Evolutionary conservation across 192 early-diverging fungal genomes (phyloP), one percentile per base, ranked within the genome.

Genomic region (Radiomyces spectabilis): DNA sequence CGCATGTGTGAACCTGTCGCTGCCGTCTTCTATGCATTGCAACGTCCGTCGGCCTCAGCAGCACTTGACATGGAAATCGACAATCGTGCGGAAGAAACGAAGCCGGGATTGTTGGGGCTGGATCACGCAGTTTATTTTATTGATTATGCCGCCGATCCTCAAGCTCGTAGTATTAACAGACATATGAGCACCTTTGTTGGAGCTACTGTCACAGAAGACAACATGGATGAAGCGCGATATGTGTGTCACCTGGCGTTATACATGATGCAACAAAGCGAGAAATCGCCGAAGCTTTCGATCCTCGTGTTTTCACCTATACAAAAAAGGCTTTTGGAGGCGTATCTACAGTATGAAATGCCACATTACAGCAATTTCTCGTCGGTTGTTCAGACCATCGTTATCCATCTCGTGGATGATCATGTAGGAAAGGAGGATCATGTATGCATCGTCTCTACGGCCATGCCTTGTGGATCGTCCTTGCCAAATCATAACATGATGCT

Each of bases 171-270:
- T n/a, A n/a, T n/a, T n/a, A n/a, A n/a, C n/a, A n/a, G n/a, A n/a
- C n/a, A n/a, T n/a, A n/a, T n/a, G n/a, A n/a, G n/a, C n/a, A n/a
- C n/a, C n/a, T 52, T 46, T 16, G 46, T 53, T 52, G 24, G 45
- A 3, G 39, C 33, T 18, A 26, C 44, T 37, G 27, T 37, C 19
- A 24, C 15, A 3, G 38, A 42, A 12, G 38, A 32, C n/a, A 54
- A 37, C 29, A 18, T 46, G 1, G 42, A 49, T 8, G 52, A 55
- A 6, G 60, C 41, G 26, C 33, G 52, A 5, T 56, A 41, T 24
- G 27, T 57, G 9, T 24, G 37, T 0, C 22, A 45, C n/a, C 38
- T 64, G 31, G 54, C 62, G 6, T 30, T 57, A 1, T 64, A 64
- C 18, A 22, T 57, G 4, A 5, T 18, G 2, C 62, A 64, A 34